Conservation (phyloP, 371 early-diverging fungal genomes). For the Phascolomyces articulosus region DNA sequence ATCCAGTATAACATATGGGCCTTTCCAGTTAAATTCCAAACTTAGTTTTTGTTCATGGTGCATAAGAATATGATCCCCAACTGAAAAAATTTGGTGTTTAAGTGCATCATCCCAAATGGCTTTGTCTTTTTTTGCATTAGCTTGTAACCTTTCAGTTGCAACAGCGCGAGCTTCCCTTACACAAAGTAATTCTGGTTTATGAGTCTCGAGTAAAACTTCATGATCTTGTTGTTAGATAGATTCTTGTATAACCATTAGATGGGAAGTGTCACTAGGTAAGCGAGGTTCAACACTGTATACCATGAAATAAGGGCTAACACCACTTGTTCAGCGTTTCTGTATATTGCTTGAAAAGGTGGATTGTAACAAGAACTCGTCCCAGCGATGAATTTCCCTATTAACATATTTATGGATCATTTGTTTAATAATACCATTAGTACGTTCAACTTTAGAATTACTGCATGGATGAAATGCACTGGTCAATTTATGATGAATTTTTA, state of each 20-base stretch:
- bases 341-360: constrained; percentile 17
- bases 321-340: constrained; percentile 11
- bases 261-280: no score
- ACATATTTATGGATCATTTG: constrained; percentile 16
- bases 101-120: constrained; percentile 20
- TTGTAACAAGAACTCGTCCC: constrained; percentile 15
- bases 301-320: constrained; percentile 16
- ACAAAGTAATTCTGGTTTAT: background rate
- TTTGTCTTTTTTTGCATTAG: constrained; percentile 21
- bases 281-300: no score
- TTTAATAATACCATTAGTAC: constrained; percentile 17
- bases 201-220: background rate
- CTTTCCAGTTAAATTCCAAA: constrained; percentile 13
- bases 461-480: constrained; percentile 28
- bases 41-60: constrained; percentile 8
- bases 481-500: constrained; percentile 19
- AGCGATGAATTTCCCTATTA: background rate
- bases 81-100: constrained; percentile 2
- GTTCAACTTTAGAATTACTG: constrained; percentile 29
- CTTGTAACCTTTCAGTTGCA: background rate
- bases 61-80: constrained; percentile 18
- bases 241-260: no score
- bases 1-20: constrained; percentile 7
- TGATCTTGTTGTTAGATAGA: no score
- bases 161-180: constrained; percentile 4